Conservation (phyloP, 2,329 filamentous ascomycete species). For the Trichoderma breve region DNA sequence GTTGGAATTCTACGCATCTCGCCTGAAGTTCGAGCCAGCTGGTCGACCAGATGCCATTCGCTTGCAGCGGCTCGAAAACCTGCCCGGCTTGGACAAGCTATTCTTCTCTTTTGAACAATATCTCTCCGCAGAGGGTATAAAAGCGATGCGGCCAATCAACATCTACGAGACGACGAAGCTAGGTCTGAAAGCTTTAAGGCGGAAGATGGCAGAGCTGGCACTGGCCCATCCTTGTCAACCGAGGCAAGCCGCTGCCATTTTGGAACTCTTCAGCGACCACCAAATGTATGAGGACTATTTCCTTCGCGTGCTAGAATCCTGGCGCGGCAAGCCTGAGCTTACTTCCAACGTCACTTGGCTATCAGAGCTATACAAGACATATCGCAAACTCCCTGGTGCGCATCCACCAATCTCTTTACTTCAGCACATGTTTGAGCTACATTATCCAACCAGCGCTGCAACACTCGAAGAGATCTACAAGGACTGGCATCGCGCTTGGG, state of each 20-base stretch:
- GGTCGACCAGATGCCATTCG: slow-evolving; percentile 22
- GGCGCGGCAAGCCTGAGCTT: slow-evolving; percentile 29
- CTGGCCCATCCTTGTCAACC: slow-evolving; percentile 36
- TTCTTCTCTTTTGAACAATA: slow-evolving; percentile 38
- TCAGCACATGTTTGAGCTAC: slow-evolving; percentile 45
- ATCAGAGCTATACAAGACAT: slow-evolving; percentile 45
- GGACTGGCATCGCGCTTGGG: slow-evolving; percentile 48
- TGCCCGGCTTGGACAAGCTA: slow-evolving; percentile 32
- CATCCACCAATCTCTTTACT: slow-evolving; percentile 41
- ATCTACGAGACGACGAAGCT: slow-evolving; percentile 24
- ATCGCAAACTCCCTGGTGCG: slow-evolving; percentile 42
- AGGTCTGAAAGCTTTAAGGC: slow-evolving; percentile 31
- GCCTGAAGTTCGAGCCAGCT: slow-evolving; percentile 17
- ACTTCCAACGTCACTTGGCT: slow-evolving; percentile 35
- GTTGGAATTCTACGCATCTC: slow-evolving; percentile 33
- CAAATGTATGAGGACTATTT: slow-evolving; percentile 47
- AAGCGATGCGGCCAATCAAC: slow-evolving; percentile 27
- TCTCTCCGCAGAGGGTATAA: slow-evolving; percentile 29
- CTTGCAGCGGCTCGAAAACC: slow-evolving; percentile 26
- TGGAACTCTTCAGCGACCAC: slow-evolving; percentile 40
- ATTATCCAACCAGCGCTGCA: slow-evolving; percentile 37
- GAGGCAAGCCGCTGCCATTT: slow-evolving; percentile 37
- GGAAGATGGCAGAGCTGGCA: slow-evolving; percentile 33
- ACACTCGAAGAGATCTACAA: slow-evolving; percentile 47
- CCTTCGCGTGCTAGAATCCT: slow-evolving; percentile 32